phyloP scores from a whole-genome alignment of 495 filamentous ascomycete genomes.

The Aspergillus ostianus region DNA sequence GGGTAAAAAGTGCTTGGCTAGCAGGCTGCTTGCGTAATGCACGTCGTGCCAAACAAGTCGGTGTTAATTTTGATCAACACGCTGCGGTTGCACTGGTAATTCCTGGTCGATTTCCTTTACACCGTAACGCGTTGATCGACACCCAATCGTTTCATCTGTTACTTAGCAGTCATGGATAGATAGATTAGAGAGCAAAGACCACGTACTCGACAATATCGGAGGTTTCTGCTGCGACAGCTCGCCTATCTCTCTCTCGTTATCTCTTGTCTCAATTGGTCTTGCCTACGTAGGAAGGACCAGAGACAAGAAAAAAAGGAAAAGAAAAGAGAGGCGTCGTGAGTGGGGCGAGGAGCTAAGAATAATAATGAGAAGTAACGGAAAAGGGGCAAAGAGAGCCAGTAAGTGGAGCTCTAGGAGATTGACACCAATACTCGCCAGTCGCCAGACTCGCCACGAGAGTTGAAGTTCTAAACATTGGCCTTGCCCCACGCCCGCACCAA shows the following conservation, averaged over 20 bases:
- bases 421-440: slow-evolving; percentile 18
- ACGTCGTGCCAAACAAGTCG: slow-evolving; percentile 21
- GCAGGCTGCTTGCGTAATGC: slow-evolving; percentile 47
- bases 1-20: slow-evolving; percentile 35
- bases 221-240: neutral
- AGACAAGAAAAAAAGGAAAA: slow-evolving; percentile 5
- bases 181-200: neutral
- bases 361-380: slow-evolving; percentile 13
- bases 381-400: slow-evolving; percentile 17
- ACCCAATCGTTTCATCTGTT: neutral
- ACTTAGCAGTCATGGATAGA: neutral
- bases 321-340: neutral
- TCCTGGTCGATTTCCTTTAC: neutral
- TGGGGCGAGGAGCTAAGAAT: neutral
- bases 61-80: slow-evolving; percentile 42
- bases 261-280: neutral
- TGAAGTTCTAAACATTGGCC: slow-evolving; percentile 16
- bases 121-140: neutral
- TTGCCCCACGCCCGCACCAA: slow-evolving; percentile 19
- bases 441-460: slow-evolving; percentile 22
- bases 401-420: slow-evolving; percentile 23
- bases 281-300: neutral
- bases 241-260: no score
- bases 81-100: neutral
- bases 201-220: neutral